A percentile compares a stretch with the other conserved stretches of the same genome.
Conservation (phyloP, 306 rosid species). For the Glycine latifolia region DNA sequence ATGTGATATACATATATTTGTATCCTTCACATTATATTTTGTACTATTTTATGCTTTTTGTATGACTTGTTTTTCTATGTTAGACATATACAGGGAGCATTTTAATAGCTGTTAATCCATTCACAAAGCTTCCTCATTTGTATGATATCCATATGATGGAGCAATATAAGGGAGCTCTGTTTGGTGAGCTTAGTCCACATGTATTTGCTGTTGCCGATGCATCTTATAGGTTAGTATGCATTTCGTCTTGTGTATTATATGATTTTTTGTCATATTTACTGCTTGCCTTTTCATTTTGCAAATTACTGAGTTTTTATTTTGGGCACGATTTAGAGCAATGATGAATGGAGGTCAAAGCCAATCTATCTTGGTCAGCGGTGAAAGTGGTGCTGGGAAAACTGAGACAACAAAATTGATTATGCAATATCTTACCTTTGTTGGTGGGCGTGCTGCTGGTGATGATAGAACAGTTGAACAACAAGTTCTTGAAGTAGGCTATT, state of each 20-base stretch:
- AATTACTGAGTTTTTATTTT: conserved; percentile 49
- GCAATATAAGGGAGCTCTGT: conserved; percentile 87
- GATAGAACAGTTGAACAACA: conserved; percentile 90
- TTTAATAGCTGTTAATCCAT: conserved; percentile 91
- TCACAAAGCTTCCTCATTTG: conserved; percentile 90
- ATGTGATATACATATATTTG: too few species aligned
- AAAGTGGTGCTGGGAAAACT: conserved; percentile 96
- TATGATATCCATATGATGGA: conserved; percentile 92
- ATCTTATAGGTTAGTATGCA: conserved; percentile 68
- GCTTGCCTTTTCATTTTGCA: conserved; percentile 21
- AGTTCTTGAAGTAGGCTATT: conserved; percentile 82
- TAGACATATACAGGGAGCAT: conserved; percentile 93
- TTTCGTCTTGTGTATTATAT: conserved; percentile 4
- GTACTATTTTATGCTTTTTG: conserved; percentile 21
- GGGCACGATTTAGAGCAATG: conserved; percentile 77
- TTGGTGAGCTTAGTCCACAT: conserved; percentile 92
- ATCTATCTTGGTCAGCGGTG: conserved; percentile 92
- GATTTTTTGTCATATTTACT: background rate
- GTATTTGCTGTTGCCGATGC: conserved; percentile 92
- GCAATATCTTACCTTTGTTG: conserved; percentile 92
- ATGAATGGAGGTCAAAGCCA: conserved; percentile 75
- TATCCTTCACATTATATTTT: background rate
- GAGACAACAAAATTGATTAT: conserved; percentile 91
- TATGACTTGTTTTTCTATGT: conserved; percentile 35
- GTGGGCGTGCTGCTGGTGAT: conserved; percentile 82